A percentile compares a stretch with the other conserved stretches of the same genome.
phyloP scores from a whole-genome alignment of 805 yeast species.

The Candida verbasci region DNA sequence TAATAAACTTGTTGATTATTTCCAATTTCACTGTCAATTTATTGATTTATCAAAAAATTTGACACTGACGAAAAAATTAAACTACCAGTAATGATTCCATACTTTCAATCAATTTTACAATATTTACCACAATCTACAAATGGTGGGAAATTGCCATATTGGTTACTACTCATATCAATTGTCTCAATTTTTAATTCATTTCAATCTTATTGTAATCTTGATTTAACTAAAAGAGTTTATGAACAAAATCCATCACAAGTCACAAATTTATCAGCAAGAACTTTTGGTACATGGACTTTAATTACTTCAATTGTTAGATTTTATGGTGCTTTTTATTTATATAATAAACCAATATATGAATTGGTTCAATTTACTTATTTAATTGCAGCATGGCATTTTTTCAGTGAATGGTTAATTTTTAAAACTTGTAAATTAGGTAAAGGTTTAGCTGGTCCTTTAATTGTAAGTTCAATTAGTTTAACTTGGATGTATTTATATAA shows the following conservation, averaged over 20 bases:
- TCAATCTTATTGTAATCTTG: constrained; percentile 76
- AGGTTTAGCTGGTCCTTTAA: constrained; percentile 84
- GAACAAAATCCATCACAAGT: constrained; percentile 35
- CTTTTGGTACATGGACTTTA: constrained; percentile 98
- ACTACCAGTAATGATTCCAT: not conserved
- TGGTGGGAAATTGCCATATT: constrained; percentile 33
- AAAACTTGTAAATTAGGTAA: constrained; percentile 79
- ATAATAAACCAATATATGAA: constrained; percentile 67
- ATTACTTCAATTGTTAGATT: constrained; percentile 79
- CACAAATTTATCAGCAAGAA: constrained; percentile 74
- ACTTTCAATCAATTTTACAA: not conserved
- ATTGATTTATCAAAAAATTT: no score
- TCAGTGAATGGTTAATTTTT: constrained; percentile 75
- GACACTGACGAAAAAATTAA: no score
- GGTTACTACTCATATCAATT: constrained; percentile 56
- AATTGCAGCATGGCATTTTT: constrained; percentile 82
- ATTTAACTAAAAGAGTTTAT: constrained; percentile 77
- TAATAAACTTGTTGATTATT: no score
- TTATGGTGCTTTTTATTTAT: constrained; percentile 78
- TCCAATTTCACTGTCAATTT: no score
- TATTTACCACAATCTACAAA: constrained; percentile 12
- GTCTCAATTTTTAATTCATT: constrained; percentile 90
- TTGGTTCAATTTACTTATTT: constrained; percentile 75
- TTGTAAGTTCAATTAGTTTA: constrained; percentile 66
- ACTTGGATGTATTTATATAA: constrained; percentile 78